Evolutionary conservation across 768 basidiomycete genomes (phyloP), one percentile per base, ranked within the genome.

Genomic region (Holtermanniella nyarrowii): DNA sequence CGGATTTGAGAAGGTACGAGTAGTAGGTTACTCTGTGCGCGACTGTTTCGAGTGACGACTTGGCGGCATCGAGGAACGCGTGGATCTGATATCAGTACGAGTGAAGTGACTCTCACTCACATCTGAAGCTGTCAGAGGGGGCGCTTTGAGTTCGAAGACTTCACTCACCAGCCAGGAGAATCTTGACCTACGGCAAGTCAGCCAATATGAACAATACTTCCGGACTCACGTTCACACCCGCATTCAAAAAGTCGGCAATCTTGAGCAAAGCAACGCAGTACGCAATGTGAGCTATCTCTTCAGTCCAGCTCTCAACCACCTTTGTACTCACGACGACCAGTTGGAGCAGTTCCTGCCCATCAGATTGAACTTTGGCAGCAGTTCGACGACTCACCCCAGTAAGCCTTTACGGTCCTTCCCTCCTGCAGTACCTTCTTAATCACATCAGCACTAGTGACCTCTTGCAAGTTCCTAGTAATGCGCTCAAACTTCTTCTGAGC

Each of bases 51-150:
- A 93, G 74, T 0, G 93, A 91, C 0, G 95, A 91, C 73, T 99
- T 99, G 60, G 91, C 76, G 66, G 96, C 95, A 69, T 99, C 95
- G 44, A 99, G 80, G 76, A 97, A 97, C 5, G 90, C 95, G 62
- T 97, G 95, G 13, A 96, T 80, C 62, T 67, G 50, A 2, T 42
- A 63, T 60, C 2, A 54, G 46, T 13, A 21, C 40, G 42, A 16
- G 24, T 45, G 44, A 16, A 41, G 21, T 52, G 12, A 50, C 21
- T 46, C 22, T 31, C 18, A 22, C 42, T 20, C 31, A 26, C 27
- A 46, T 43, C 45, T 46, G 46, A 18, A 44, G 42, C 14, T n/a
- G 44, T 21, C 10, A 42, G 42, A 5, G n/a, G n/a, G n/a, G n/a
- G n/a, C n/a, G n/a, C n/a, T n/a, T n/a, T n/a, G n/a, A n/a, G 39